Conservation (phyloP, 371 early-diverging fungal genomes). For the Mucor irregularis region DNA sequence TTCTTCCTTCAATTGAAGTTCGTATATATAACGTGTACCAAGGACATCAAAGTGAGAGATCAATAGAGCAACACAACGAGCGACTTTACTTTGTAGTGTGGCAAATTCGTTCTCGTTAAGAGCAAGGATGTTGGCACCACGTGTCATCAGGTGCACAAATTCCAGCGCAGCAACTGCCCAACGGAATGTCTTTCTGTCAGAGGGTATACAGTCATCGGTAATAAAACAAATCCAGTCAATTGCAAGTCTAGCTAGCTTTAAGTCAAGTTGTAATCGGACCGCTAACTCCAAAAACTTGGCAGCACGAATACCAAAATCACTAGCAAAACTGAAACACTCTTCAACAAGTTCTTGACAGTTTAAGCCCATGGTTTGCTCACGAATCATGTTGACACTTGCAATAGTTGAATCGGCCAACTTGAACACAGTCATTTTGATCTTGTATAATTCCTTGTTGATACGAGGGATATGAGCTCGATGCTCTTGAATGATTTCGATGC, state of each 20-base stretch:
- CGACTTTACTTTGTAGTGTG: conserved; percentile 68
- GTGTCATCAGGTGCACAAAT: conserved; percentile 79
- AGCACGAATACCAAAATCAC: conserved; percentile 73
- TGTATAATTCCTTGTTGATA: conserved; percentile 61
- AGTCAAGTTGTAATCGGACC: conserved; percentile 53
- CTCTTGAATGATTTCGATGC: conserved; percentile 56
- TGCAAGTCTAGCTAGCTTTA: conserved; percentile 68
- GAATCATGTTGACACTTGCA: conserved; percentile 56
- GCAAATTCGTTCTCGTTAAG: conserved; percentile 72
- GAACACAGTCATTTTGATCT: conserved; percentile 63
- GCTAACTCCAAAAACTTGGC: conserved; percentile 67
- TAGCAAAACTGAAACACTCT: conserved; percentile 83
- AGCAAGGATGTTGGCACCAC: conserved; percentile 72
- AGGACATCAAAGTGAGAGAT: conserved; percentile 82
- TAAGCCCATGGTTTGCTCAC: conserved; percentile 54
- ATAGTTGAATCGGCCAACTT: conserved; percentile 60
- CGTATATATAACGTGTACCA: conserved; percentile 61
- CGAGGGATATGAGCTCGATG: conserved; percentile 61
- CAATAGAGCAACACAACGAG: conserved; percentile 78
- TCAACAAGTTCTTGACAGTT: conserved; percentile 77
- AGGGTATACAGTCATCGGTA: conserved; percentile 74
- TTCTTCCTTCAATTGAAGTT: conserved; percentile 49
- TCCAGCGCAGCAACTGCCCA: conserved; percentile 89
- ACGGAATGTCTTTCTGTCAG: conserved; percentile 81
- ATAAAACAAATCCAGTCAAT: conserved; percentile 89